These are phyloP conservation scores for Rehmannia glutinosa DNA, from an alignment of 257 asterid genomes.

Conservation along the genomic window DNA sequence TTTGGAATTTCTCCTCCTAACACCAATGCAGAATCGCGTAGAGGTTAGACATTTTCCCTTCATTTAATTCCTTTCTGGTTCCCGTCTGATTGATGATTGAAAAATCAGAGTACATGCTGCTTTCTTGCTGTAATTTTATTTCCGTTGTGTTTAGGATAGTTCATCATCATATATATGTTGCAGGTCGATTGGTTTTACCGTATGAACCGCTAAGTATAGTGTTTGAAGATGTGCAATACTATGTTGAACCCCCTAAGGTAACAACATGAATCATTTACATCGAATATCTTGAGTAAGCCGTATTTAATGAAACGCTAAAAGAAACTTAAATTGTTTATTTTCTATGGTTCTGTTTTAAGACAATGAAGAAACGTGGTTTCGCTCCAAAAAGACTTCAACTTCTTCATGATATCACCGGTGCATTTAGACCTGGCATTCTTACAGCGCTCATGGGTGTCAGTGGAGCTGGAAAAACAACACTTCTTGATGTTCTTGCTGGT, in stretches of 20 bases:
- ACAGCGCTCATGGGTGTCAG: too few species aligned
- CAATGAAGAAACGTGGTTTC: slow-evolving; percentile 42
- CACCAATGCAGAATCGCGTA: too few species aligned
- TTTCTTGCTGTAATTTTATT: too few species aligned
- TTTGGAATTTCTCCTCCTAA: slow-evolving; percentile 14
- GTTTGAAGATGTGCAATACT: slow-evolving; percentile 51
- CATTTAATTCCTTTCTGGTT: too few species aligned
- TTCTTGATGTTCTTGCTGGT: too few species aligned
- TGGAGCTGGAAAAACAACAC: too few species aligned
- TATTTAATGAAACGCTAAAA: not conserved
- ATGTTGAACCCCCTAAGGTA: slow-evolving; percentile 48
- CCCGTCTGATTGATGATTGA: too few species aligned
- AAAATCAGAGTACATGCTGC: too few species aligned
- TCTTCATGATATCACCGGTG: slow-evolving; percentile 38
- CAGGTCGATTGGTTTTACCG: slow-evolving; percentile 40
- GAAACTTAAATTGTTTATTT: not conserved
- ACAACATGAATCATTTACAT: not conserved
- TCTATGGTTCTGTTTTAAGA: slow-evolving; percentile 26
- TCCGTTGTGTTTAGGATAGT: not conserved
- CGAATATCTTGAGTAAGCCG: too few species aligned
- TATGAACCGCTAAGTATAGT: slow-evolving; percentile 44
- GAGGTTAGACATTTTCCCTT: too few species aligned
- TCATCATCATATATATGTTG: not conserved
- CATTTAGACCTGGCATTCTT: slow-evolving; percentile 51
- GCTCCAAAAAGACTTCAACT: slow-evolving; percentile 35